These are phyloP conservation scores for Lichtheimia corymbifera DNA, from an alignment of 371 early-diverging fungal species.

Conservation along the genomic window DNA sequence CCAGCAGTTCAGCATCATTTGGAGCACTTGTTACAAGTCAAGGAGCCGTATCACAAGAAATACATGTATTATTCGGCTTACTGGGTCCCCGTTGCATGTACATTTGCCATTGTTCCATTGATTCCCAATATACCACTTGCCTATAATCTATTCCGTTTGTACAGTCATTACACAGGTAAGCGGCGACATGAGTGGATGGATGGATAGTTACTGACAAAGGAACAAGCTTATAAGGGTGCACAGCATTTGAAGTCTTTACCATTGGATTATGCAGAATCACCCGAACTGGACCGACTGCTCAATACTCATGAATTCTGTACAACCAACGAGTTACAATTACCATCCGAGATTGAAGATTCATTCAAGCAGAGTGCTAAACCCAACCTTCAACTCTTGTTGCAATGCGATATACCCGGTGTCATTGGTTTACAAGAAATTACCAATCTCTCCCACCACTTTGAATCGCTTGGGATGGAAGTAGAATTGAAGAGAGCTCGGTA, in stretches of 20 bases:
- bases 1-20: constrained; percentile 47
- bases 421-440: constrained; percentile 25
- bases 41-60: constrained; percentile 71
- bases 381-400: constrained; percentile 17
- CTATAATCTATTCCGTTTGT: constrained; percentile 81
- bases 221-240: constrained; percentile 64
- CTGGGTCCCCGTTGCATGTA: constrained; percentile 70
- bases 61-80: constrained; percentile 72
- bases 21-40: constrained; percentile 41
- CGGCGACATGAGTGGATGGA: too few species aligned
- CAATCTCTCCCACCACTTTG: constrained; percentile 22
- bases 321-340: constrained; percentile 38
- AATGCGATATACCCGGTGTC: constrained; percentile 34
- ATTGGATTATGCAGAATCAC: constrained; percentile 25
- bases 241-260: constrained; percentile 39
- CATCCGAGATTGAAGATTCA: constrained; percentile 20
- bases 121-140: constrained; percentile 83
- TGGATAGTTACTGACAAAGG: not conserved
- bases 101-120: constrained; percentile 75
- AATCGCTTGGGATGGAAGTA: constrained; percentile 38
- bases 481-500: constrained; percentile 44
- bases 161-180: constrained; percentile 77
- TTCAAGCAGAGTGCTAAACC: constrained; percentile 23
- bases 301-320: constrained; percentile 4
- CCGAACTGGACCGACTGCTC: constrained; percentile 34